A percentile compares a stretch with the other conserved stretches of the same genome.
These are phyloP conservation scores for Ceratocystiopsis sp. DNA, from an alignment of 2,329 filamentous ascomycete species.

Conservation along the genomic window DNA sequence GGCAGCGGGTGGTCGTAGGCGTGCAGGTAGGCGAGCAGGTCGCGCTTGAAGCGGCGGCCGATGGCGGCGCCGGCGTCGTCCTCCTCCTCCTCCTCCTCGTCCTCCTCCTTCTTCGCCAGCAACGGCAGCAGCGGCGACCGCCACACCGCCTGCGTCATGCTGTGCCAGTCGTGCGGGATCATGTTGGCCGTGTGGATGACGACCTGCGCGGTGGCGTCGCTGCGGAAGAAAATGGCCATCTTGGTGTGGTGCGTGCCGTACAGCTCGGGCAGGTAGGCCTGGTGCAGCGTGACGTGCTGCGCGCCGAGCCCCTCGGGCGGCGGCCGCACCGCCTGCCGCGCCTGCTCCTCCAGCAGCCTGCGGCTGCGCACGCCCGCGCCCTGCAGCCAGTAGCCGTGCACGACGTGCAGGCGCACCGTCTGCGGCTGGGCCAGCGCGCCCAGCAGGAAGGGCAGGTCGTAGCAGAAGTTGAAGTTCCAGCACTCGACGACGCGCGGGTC, in stretches of 20 bases:
- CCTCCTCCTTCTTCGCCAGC: slow-evolving; percentile 5
- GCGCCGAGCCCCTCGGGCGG: slow-evolving; percentile 8
- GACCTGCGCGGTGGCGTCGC: slow-evolving; percentile 61
- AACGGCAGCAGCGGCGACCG: slow-evolving; percentile 52
- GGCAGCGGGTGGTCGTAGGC: slow-evolving; percentile 45
- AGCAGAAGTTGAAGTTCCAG: slow-evolving; percentile 55
- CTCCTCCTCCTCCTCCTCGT: background rate
- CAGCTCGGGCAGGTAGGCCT: slow-evolving; percentile 64
- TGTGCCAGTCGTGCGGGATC: slow-evolving; percentile 74
- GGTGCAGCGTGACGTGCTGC: slow-evolving; percentile 49
- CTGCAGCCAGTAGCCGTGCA: slow-evolving; percentile 47
- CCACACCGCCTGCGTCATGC: slow-evolving; percentile 79
- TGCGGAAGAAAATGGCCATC: slow-evolving; percentile 69
- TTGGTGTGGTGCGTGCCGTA: slow-evolving; percentile 80
- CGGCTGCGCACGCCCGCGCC: slow-evolving; percentile 41
- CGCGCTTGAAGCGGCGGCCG: slow-evolving; percentile 56
- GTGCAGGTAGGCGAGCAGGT: slow-evolving; percentile 54
- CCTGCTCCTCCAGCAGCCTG: slow-evolving; percentile 41
- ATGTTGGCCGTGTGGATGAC: slow-evolving; percentile 84
- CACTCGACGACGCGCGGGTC: slow-evolving; percentile 57
- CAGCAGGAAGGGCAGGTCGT: slow-evolving; percentile 42
- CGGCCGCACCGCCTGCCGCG: slow-evolving; percentile 39
- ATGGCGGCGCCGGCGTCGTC: slow-evolving; percentile 28
- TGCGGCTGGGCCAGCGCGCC: slow-evolving; percentile 27
- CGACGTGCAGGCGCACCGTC: slow-evolving; percentile 33